These are phyloP conservation scores for Mycena sanguinolenta DNA, from an alignment of 768 basidiomycete genomes.

Conservation along the genomic window DNA sequence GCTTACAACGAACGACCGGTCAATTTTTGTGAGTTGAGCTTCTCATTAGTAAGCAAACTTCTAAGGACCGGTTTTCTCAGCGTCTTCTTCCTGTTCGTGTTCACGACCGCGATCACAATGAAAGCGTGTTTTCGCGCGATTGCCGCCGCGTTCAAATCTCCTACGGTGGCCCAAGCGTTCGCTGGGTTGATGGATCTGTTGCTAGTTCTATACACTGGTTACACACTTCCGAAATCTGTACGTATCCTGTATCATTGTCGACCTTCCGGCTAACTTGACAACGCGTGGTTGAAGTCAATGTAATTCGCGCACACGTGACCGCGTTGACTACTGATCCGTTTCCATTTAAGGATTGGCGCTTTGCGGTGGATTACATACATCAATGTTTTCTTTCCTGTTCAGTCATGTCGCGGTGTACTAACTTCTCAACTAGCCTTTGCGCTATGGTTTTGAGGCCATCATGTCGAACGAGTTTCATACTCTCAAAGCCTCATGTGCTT, in stretches of 20 bases:
- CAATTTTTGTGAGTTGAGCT: slow-evolving; percentile 66
- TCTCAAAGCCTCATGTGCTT: slow-evolving; percentile 69
- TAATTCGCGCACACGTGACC: slow-evolving; percentile 6
- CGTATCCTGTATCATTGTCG: neutral
- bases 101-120: slow-evolving; percentile 66
- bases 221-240: slow-evolving; percentile 59
- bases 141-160: slow-evolving; percentile 60
- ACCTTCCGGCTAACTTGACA: neutral
- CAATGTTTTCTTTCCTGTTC: slow-evolving; percentile 50
- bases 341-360: slow-evolving; percentile 62
- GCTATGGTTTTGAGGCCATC: slow-evolving; percentile 80
- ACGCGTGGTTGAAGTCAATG: slow-evolving; percentile 22
- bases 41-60: neutral
- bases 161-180: slow-evolving; percentile 63
- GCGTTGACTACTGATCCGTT: neutral
- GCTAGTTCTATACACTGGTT: slow-evolving; percentile 67
- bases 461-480: slow-evolving; percentile 88
- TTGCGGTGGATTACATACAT: slow-evolving; percentile 66
- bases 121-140: slow-evolving; percentile 73
- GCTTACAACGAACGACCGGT: slow-evolving; percentile 55
- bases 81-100: slow-evolving; percentile 62
- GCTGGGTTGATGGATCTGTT: slow-evolving; percentile 55
- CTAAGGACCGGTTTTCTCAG: slow-evolving; percentile 41
- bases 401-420: slow-evolving; percentile 12
- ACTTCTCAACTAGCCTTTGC: slow-evolving; percentile 63